These are phyloP conservation scores for Polyplosphaeria fusca DNA, from an alignment of 495 filamentous ascomycete genomes.

Conservation along the genomic window DNA sequence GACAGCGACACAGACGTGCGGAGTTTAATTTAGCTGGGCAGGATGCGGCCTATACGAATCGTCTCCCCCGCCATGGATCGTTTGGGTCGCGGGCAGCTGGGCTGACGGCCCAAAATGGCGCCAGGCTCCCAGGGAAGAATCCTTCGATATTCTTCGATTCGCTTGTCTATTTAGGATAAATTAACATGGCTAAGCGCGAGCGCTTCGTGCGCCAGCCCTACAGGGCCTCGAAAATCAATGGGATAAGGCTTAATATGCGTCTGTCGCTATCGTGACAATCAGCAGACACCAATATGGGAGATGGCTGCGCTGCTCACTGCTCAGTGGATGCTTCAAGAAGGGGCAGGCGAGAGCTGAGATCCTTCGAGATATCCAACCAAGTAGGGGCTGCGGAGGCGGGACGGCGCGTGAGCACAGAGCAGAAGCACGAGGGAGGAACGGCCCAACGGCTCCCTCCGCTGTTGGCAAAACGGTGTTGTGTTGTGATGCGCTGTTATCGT, in stretches of 20 bases:
- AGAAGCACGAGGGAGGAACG: too few species aligned
- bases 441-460: too few species aligned
- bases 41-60: background rate
- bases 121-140: background rate
- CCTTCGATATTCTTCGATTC: background rate
- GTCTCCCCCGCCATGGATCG: background rate
- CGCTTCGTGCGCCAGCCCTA: conserved; percentile 16
- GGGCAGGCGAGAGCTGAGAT: background rate
- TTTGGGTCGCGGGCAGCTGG: background rate
- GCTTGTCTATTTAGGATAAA: conserved; percentile 14
- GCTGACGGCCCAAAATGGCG: conserved; percentile 8
- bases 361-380: conserved; percentile 11
- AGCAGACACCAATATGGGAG: too few species aligned
- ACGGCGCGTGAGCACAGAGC: too few species aligned
- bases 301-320: too few species aligned
- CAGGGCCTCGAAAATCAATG: too few species aligned
- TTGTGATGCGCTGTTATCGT: too few species aligned
- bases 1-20: background rate
- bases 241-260: background rate
- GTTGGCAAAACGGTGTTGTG: too few species aligned
- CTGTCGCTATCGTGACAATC: background rate
- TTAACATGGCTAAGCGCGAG: conserved; percentile 2
- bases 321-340: too few species aligned
- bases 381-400: conserved; percentile 9
- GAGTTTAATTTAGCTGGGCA: conserved; percentile 13